A percentile compares a stretch with the other conserved stretches of the same genome.
phyloP scores from a whole-genome alignment of 2,329 filamentous ascomycete species.

The Epichloe sylvatica region DNA sequence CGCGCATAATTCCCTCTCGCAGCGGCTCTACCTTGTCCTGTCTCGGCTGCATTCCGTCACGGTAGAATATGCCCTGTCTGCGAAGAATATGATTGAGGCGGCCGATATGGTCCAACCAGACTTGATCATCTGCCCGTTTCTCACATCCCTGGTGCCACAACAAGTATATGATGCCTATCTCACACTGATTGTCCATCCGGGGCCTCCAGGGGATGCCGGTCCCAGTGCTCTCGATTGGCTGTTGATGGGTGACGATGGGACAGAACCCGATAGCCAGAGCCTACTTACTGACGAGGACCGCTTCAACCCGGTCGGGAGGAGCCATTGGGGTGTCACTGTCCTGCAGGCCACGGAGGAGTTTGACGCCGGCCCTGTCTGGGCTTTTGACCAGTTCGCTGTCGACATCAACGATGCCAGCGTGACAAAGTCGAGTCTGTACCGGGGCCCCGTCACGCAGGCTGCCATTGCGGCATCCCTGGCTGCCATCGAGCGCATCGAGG shows the following conservation, averaged over 20 bases:
- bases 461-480: conserved; percentile 23
- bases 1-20: conserved; percentile 30
- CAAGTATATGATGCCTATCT: conserved; percentile 23
- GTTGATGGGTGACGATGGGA: conserved; percentile 27
- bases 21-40: conserved; percentile 23
- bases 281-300: conserved; percentile 15
- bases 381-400: conserved; percentile 27
- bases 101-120: conserved; percentile 22
- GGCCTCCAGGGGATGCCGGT: conserved; percentile 27
- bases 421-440: conserved; percentile 28
- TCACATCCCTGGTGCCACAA: conserved; percentile 23
- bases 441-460: conserved; percentile 23
- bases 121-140: conserved; percentile 28
- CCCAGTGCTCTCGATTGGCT: conserved; percentile 29
- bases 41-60: conserved; percentile 23
- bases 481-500: conserved; percentile 23
- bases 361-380: conserved; percentile 30
- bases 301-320: conserved; percentile 17
- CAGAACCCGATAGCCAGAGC: conserved; percentile 15
- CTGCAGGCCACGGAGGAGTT: conserved; percentile 26
- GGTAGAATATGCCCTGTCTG: conserved; percentile 24
- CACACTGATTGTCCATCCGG: conserved; percentile 27
- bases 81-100: conserved; percentile 23
- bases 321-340: conserved; percentile 28
- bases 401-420: conserved; percentile 24